Base-by-base conservation (phyloP, 1,284 basidiomycete species). In the Cutaneotrichosporon sp. region DNA sequence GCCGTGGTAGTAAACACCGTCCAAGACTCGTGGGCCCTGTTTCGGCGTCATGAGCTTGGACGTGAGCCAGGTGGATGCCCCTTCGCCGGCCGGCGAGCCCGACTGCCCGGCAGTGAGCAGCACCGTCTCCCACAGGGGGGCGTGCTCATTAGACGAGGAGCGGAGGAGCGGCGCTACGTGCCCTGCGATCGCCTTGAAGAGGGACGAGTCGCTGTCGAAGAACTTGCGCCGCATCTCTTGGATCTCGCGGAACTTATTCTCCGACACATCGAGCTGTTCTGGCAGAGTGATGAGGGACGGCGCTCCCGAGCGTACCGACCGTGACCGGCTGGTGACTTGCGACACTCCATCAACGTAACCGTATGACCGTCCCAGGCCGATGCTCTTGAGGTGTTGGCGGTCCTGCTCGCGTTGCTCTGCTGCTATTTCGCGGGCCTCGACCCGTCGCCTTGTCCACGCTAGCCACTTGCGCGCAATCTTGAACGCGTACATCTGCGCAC, bases 41-140 rank as follows among this genome's bases (percentile, higher is more conserved):
- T 60, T 43, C 4, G 57, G 47, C 2, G 68, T 63, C 10, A 58
- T 25, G 43, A 78, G 70, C 59, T 78, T 78, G 18, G 60, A 58
- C 8, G 56, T 49, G 2, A 78, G 68, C 76, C 76, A 78, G 20
- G 66, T 45, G 18, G 67, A 54, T 0, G 73, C 73, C 4, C 65
- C 54, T 3, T 38, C 16, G 2, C 66, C 59, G 0, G 71, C 64
- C 0, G 73, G 64, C 9, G 65, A 63, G 22, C 66, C 72, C 11
- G 59, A 43, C 33, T 64, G 58, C 53, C 61, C 63, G 1, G 66
- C 62, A 4, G 60, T 60, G 10, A 67, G 60, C 0, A 67, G 47
- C 6, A 67, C 60, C 2, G 58, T 67, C 47, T 64, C 58, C 52
- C 54, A 67, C 4, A 36, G 18, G 4, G 1, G 46, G 18, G 54